Base-by-base conservation (phyloP, 2,329 filamentous ascomycete species). In the Pyrenochaeta sp. region DNA sequence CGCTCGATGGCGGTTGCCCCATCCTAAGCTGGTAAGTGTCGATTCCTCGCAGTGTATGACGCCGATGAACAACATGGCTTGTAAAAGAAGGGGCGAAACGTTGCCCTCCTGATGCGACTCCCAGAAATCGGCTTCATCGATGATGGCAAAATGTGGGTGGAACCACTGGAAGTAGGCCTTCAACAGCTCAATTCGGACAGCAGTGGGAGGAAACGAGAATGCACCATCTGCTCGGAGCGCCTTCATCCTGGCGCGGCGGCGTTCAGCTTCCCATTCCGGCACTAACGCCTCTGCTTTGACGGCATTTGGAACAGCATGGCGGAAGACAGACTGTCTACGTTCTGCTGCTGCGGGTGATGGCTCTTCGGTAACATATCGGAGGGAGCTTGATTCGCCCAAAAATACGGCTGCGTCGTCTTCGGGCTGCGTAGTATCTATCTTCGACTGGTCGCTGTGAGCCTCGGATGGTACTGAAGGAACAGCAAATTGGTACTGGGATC, bases 121-220 rank as follows among this genome's bases (percentile, higher is more conserved):
- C 52, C 79, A 76, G 8, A 85, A 72, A 0, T 80, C 78, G 0
- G 73, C 72, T 3, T 82, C 79, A 61, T 86, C 83, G 0, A 87
- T 62, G 12, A 87, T 78, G 0, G 85, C 83, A 47, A 86, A 87
- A 52, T 82, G 83, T 0, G 85, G 83, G 60, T 87, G 85, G 51
- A 86, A 86, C 80, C 83, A 85, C 24, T 77, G 74, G 53, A 87
- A 86, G 71, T 86, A 87, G 0, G 84, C 83, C 19, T 79, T 73
- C 0, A 86, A 65, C 0, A 84, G 74, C 1, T 76, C 76, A 3
- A 81, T 72, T 42, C 80, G 80, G 19, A 81, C 76, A 2, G 77
- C 66, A 13, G 73, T 62, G 2, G 80, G 76, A 0, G 84, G 84
- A 25, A 84, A 80, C 0, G 79, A 78, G 42, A 86, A 80, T 2